Percentiles rank a stretch among this genome's conserved stretches.
phyloP scores from a whole-genome alignment of 805 yeast genomes.

The Yarrowia sp. region DNA sequence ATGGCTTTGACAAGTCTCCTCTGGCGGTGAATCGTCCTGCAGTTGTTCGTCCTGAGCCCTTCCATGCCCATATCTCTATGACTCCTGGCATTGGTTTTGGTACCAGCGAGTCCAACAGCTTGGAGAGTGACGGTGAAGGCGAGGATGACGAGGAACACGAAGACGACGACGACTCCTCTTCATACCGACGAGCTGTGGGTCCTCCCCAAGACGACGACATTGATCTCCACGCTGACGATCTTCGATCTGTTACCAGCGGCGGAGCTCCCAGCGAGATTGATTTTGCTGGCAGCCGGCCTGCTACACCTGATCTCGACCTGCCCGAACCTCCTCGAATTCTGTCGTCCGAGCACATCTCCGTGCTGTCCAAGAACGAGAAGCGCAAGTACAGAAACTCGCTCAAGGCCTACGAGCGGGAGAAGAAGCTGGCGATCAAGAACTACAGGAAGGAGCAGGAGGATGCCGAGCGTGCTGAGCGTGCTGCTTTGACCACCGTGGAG shows the following conservation, averaged over 20 bases:
- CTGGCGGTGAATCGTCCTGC: background rate
- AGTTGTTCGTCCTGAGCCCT: background rate
- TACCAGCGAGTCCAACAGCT: no score
- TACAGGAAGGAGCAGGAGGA: constrained; percentile 21
- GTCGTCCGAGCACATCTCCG: background rate
- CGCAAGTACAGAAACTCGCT: constrained; percentile 16
- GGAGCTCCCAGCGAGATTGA: constrained; percentile 18
- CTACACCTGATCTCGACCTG: constrained; percentile 1
- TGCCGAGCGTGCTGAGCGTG: background rate
- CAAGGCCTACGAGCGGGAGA: constrained; percentile 17
- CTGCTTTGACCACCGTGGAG: background rate
- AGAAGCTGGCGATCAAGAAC: constrained; percentile 14
- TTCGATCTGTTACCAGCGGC: constrained; percentile 2
- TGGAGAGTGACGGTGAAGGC: no score
- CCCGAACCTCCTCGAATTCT: constrained; percentile 19
- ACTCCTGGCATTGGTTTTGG: constrained; percentile 5
- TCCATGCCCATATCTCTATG: constrained; percentile 3
- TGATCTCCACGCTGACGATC: background rate
- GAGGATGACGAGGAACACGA: background rate
- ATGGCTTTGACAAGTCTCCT: background rate
- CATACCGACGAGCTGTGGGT: background rate
- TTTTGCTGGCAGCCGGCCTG: constrained; percentile 21
- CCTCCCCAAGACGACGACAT: constrained; percentile 2
- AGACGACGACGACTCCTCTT: background rate
- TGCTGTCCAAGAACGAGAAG: constrained; percentile 19